A percentile compares a stretch with the other conserved stretches of the same genome.
Conservation (phyloP, 495 filamentous ascomycete species). For the Penicillium chermesinum region DNA sequence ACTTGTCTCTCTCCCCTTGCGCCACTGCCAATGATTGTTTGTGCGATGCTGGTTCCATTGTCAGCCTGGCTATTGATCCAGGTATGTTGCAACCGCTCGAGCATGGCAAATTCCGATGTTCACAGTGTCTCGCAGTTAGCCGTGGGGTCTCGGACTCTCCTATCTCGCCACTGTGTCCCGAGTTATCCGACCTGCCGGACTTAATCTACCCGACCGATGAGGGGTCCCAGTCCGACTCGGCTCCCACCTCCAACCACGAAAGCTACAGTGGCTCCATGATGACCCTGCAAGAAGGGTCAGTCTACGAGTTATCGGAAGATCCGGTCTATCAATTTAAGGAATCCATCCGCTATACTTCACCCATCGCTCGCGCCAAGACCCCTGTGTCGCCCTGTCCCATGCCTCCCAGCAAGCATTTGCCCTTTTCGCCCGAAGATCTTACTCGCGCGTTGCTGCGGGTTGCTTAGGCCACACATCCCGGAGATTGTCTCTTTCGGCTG, state of each 20-base stretch:
- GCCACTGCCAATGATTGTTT: constrained; percentile 21
- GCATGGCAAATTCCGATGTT: too few relatives aligned
- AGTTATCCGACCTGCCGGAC: constrained; percentile 1
- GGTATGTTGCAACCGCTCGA: constrained; percentile 22
- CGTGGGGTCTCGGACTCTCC: neutral
- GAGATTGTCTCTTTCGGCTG: constrained; percentile 18
- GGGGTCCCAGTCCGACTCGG: constrained; percentile 36
- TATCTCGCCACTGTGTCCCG: neutral
- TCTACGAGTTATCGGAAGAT: constrained; percentile 25
- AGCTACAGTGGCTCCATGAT: constrained; percentile 38
- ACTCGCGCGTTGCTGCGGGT: constrained; percentile 41
- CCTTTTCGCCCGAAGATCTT: constrained; percentile 41
- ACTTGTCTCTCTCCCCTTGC: constrained; percentile 38
- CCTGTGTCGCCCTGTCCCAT: constrained; percentile 20
- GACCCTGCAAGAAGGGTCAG: constrained; percentile 29
- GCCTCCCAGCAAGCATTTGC: constrained; percentile 25
- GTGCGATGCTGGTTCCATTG: constrained; percentile 19
- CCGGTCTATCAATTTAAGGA: constrained; percentile 35
- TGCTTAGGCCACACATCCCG: constrained; percentile 19
- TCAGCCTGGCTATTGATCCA: constrained; percentile 25
- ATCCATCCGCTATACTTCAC: constrained; percentile 32
- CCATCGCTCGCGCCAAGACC: constrained; percentile 29
- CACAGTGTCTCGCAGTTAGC: neutral
- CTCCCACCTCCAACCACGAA: constrained; percentile 35
- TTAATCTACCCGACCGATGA: constrained; percentile 23